A percentile compares a stretch with the other conserved stretches of the same genome.
Conservation (phyloP, 805 yeast genomes). For the Pichia rugopelliculosa region DNA sequence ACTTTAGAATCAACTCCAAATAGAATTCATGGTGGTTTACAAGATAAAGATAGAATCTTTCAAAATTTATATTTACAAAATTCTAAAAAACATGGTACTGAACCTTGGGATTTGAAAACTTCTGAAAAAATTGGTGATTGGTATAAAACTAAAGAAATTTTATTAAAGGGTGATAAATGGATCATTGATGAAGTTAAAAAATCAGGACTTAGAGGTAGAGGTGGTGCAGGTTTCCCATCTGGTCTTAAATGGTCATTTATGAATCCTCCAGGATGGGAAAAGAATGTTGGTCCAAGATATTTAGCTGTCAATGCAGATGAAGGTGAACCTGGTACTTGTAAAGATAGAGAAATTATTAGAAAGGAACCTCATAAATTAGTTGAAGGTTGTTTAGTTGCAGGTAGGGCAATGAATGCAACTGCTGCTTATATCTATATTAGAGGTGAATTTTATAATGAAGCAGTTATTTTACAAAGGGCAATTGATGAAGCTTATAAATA, state of each 20-base stretch:
- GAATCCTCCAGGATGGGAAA: slow-evolving; percentile 96
- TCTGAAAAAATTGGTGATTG: slow-evolving; percentile 83
- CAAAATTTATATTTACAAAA: slow-evolving; percentile 59
- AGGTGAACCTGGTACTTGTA: slow-evolving; percentile 93
- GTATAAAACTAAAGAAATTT: slow-evolving; percentile 83
- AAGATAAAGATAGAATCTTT: slow-evolving; percentile 79
- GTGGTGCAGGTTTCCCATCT: slow-evolving; percentile 91
- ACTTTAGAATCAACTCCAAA: slow-evolving; percentile 46
- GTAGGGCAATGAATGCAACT: slow-evolving; percentile 88
- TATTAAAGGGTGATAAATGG: slow-evolving; percentile 82
- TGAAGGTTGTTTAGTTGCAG: slow-evolving; percentile 86
- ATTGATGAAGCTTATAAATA: slow-evolving; percentile 82
- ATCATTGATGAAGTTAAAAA: slow-evolving; percentile 80
- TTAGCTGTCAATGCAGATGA: slow-evolving; percentile 89
- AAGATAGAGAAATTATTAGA: slow-evolving; percentile 84
- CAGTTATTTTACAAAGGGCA: slow-evolving; percentile 65
- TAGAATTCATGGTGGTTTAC: slow-evolving; percentile 62
- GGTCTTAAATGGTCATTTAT: slow-evolving; percentile 89
- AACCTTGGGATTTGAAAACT: slow-evolving; percentile 50
- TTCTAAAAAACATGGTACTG: slow-evolving; percentile 55
- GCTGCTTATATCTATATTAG: slow-evolving; percentile 89
- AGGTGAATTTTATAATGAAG: slow-evolving; percentile 85
- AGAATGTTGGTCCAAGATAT: slow-evolving; percentile 81
- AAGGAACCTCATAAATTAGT: slow-evolving; percentile 89
- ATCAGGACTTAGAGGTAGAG: slow-evolving; percentile 84